Base-by-base conservation (phyloP, 2,329 filamentous ascomycete genomes). In the Fusarium falciforme region DNA sequence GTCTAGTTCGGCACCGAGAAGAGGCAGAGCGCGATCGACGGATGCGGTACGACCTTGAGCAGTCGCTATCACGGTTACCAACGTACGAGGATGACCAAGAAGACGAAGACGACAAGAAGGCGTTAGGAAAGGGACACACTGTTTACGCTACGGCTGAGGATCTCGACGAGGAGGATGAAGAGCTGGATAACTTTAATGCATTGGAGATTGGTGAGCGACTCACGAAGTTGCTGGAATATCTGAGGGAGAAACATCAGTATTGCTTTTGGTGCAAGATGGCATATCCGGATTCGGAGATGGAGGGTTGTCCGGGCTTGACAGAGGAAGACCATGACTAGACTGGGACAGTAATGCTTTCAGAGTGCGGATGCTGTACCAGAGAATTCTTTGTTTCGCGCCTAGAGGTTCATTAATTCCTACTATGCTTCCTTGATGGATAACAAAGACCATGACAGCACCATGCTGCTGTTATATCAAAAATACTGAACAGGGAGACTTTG, bases 241-340 rank as follows among this genome's bases (percentile, higher is more conserved):
- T 99, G 63, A 89, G 96, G 40, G 86, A 90, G 58, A 89, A 89
- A 79, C 90, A 94, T 79, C 83, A 87, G 52, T 99, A 99, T 81
- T 99, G 96, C 84, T 98, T 98, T 81, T 99, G 95, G 93, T 99
- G 96, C 84, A 98, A 98, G 82, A 93, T 89, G 82, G 86, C 86
- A 61, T 99, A 98, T 81, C 89, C 91, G 0, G 91, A 94, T 78
- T 85, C 85, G 38, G 83, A 85, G 38, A 92, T 98, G 92, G 94
- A 96, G 14, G 95, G 94, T 0, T 99, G 96, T 86, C 96, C 96
- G 0, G 96, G 96, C 1, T 65, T 92, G 38, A 93, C 91, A 0
- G 96, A 98, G 83, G 95, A 98, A 79, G 95, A 98, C 77, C 90
- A 92, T 71, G 90, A 92, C 76, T 85, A 77, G 42, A 14, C n/a